Percentiles rank a stretch among this genome's conserved stretches.
These are phyloP conservation scores for Gymnopilus junonius DNA, from an alignment of 768 basidiomycete genomes.

Conservation along the genomic window DNA sequence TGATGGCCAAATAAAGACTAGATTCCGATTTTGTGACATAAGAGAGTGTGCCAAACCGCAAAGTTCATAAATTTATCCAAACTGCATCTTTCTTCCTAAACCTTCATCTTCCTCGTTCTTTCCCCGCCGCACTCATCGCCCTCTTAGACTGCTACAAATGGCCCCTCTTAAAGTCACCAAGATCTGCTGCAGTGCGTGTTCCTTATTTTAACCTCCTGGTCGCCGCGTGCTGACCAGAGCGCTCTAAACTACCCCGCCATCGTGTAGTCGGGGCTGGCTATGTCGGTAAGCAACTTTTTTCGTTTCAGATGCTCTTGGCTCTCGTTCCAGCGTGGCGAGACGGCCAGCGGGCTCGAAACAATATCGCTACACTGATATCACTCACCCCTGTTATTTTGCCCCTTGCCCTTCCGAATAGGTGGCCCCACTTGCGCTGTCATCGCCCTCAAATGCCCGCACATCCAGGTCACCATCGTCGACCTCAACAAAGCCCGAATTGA, in stretches of 20 bases:
- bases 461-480: slow-evolving; percentile 97
- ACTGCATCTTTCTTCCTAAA: slow-evolving; percentile 22
- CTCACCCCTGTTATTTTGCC: slow-evolving; percentile 9
- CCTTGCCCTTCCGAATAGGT: slow-evolving; percentile 49
- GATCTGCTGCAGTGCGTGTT: slow-evolving; percentile 85
- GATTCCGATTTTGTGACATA: slow-evolving; percentile 17
- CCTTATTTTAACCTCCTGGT: not conserved
- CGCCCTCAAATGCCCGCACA: slow-evolving; percentile 90
- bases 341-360: slow-evolving; percentile 8
- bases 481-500: slow-evolving; percentile 93
- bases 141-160: slow-evolving; percentile 37
- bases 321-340: slow-evolving; percentile 3
- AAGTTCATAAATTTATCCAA: slow-evolving; percentile 23
- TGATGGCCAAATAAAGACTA: slow-evolving; percentile 17
- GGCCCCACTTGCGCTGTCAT: slow-evolving; percentile 97
- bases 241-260: slow-evolving; percentile 14
- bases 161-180: slow-evolving; percentile 68
- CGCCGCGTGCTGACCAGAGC: slow-evolving; percentile 13
- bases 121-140: slow-evolving; percentile 15
- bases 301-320: not conserved
- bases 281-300: slow-evolving; percentile 66
- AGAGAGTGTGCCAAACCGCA: not conserved
- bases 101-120: slow-evolving; percentile 18
- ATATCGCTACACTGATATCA: not conserved
- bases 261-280: slow-evolving; percentile 85